These are phyloP conservation scores for Lizonia empirigonia DNA, from an alignment of 2,329 filamentous ascomycete species.

Conservation along the genomic window DNA sequence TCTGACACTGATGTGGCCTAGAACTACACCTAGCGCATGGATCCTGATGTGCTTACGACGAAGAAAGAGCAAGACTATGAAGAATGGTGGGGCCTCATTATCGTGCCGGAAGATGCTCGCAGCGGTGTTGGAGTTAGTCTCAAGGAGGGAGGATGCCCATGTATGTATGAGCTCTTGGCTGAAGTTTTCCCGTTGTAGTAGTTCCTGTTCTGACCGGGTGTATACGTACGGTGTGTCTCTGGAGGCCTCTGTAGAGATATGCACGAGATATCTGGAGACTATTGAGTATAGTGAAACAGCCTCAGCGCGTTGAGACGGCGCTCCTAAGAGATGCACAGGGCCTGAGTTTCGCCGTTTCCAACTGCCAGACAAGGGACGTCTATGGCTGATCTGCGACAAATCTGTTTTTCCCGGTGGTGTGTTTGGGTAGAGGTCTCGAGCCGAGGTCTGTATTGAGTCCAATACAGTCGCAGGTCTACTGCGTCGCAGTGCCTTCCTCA, in stretches of 20 bases:
- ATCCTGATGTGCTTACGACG: constrained; percentile 35
- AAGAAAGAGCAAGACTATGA: constrained; percentile 40
- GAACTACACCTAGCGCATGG: constrained; percentile 28
- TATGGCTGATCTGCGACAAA: constrained; percentile 21
- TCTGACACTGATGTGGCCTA: constrained; percentile 33
- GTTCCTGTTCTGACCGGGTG: constrained; percentile 23
- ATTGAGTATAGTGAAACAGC: constrained; percentile 33
- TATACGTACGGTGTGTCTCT: constrained; percentile 20
- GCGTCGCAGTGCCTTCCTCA: constrained; percentile 25
- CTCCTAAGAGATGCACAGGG: not conserved
- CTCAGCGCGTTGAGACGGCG: not conserved
- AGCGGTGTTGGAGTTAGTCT: constrained; percentile 24
- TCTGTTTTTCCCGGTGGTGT: constrained; percentile 16
- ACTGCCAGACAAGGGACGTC: constrained; percentile 2
- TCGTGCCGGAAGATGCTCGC: constrained; percentile 25
- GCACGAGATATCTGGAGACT: constrained; percentile 34
- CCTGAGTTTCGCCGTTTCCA: not conserved
- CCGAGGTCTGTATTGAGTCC: constrained; percentile 23
- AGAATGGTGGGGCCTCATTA: constrained; percentile 31
- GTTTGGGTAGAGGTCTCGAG: constrained; percentile 27
- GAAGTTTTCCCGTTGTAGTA: constrained; percentile 29
- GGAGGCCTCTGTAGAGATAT: constrained; percentile 12
- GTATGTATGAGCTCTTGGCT: constrained; percentile 20
- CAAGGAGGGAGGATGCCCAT: constrained; percentile 35
- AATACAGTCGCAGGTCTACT: constrained; percentile 32